These are phyloP conservation scores for Fusarium nematophilum DNA, from an alignment of 2,329 filamentous ascomycete genomes.

Conservation along the genomic window DNA sequence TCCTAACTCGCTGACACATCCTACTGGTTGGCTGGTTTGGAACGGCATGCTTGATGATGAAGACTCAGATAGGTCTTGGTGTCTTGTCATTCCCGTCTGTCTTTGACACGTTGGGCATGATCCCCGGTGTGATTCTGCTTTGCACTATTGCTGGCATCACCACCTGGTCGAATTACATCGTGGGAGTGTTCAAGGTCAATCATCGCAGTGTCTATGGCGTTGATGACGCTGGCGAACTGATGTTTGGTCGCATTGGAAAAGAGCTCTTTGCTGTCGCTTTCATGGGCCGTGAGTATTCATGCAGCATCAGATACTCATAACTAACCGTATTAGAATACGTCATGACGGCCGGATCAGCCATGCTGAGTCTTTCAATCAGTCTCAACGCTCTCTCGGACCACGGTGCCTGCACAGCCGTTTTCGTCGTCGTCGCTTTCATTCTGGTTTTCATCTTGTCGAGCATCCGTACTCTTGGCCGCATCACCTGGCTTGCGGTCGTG, in stretches of 20 bases:
- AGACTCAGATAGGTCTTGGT: conserved; percentile 56
- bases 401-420: conserved; percentile 52
- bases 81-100: conserved; percentile 59
- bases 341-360: conserved; percentile 12
- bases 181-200: conserved; percentile 60
- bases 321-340: neutral
- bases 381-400: conserved; percentile 54
- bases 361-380: conserved; percentile 49
- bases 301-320: neutral
- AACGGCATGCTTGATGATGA: conserved; percentile 57
- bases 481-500: conserved; percentile 48
- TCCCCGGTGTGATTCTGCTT: conserved; percentile 58
- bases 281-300: conserved; percentile 45
- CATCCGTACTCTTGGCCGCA: conserved; percentile 45
- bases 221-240: conserved; percentile 60
- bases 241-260: conserved; percentile 59
- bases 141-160: conserved; percentile 53
- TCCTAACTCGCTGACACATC: too few species aligned
- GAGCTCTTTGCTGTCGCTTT: conserved; percentile 52
- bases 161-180: conserved; percentile 45
- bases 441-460: conserved; percentile 44
- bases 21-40: conserved; percentile 55
- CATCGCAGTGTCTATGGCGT: conserved; percentile 64
- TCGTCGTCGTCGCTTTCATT: conserved; percentile 49
- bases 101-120: conserved; percentile 57